phyloP scores from a whole-genome alignment of 352 stramenopile species.

The Pythium guiyangense region DNA sequence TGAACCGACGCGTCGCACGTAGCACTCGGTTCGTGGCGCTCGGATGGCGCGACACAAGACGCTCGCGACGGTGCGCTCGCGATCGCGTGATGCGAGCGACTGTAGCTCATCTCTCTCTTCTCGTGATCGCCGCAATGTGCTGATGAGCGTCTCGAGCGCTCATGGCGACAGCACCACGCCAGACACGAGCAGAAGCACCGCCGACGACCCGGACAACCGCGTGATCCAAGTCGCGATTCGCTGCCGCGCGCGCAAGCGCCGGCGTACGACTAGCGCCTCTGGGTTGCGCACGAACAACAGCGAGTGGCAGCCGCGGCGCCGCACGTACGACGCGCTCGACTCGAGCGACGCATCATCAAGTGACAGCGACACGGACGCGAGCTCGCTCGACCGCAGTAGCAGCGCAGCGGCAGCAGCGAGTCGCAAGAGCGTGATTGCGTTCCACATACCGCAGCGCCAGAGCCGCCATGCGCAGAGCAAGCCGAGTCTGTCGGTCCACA shows the following conservation, averaged over 20 bases:
- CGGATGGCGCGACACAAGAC: no score
- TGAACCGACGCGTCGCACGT: no score
- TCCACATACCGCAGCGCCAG: slow-evolving; percentile 1
- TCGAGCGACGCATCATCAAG: not conserved
- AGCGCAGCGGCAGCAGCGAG: not conserved
- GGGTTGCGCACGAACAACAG: not conserved
- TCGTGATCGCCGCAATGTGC: no score
- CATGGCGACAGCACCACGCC: no score
- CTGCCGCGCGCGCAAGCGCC: slow-evolving; percentile 34
- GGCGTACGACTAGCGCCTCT: not conserved
- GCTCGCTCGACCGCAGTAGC: not conserved
- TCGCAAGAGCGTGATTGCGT: not conserved
- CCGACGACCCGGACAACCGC: slow-evolving; percentile 3
- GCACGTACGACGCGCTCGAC: not conserved
- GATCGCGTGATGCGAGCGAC: no score
- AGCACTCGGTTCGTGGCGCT: no score
- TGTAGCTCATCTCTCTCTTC: no score
- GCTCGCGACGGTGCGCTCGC: no score
- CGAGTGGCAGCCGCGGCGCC: not conserved
- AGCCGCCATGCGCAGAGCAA: slow-evolving; percentile 10
- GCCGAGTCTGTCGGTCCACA: slow-evolving; percentile 20
- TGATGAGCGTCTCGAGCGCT: no score
- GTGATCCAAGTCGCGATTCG: slow-evolving; percentile 56
- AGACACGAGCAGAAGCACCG: not conserved
- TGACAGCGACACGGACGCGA: not conserved